These are phyloP conservation scores for Chrysoporthe puriensis DNA, from an alignment of 2,329 filamentous ascomycete species.

Conservation along the genomic window DNA sequence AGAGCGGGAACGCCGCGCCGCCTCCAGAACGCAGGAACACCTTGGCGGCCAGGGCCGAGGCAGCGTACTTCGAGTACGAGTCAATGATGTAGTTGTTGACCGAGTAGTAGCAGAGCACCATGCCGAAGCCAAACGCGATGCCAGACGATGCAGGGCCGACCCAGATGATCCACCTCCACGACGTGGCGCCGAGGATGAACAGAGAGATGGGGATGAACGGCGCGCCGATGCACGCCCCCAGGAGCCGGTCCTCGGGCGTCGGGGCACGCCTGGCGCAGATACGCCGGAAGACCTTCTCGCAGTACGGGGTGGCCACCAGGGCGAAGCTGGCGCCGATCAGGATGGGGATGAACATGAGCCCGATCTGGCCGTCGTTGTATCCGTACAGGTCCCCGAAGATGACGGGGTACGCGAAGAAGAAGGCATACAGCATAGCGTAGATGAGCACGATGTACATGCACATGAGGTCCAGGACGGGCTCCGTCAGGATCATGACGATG, in stretches of 20 bases:
- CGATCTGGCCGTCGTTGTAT: slow-evolving; percentile 6
- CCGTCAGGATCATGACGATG: slow-evolving; percentile 8
- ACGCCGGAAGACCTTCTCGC: not conserved
- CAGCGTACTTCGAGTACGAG: slow-evolving; percentile 59
- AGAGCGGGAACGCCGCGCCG: slow-evolving; percentile 61
- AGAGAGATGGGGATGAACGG: slow-evolving; percentile 65
- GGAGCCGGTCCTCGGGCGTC: slow-evolving; percentile 61
- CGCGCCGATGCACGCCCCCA: slow-evolving; percentile 63
- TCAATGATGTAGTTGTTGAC: slow-evolving; percentile 61
- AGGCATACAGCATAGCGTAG: slow-evolving; percentile 12
- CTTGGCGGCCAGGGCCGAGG: slow-evolving; percentile 61
- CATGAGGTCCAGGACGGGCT: slow-evolving; percentile 15
- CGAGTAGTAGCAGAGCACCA: slow-evolving; percentile 58
- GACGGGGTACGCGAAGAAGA: slow-evolving; percentile 14
- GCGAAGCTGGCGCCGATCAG: slow-evolving; percentile 43
- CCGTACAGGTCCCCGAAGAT: slow-evolving; percentile 5
- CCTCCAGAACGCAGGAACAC: slow-evolving; percentile 60
- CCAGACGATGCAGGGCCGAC: slow-evolving; percentile 45
- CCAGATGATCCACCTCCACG: slow-evolving; percentile 54
- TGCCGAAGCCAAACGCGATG: slow-evolving; percentile 40
- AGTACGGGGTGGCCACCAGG: slow-evolving; percentile 29
- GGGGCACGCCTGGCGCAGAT: not conserved
- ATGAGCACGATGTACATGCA: slow-evolving; percentile 13
- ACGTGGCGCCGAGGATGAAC: slow-evolving; percentile 73
- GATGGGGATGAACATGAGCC: slow-evolving; percentile 43